Conservation (phyloP, 2,329 filamentous ascomycete genomes). For the Parasarocladium wereldwijsianum region DNA sequence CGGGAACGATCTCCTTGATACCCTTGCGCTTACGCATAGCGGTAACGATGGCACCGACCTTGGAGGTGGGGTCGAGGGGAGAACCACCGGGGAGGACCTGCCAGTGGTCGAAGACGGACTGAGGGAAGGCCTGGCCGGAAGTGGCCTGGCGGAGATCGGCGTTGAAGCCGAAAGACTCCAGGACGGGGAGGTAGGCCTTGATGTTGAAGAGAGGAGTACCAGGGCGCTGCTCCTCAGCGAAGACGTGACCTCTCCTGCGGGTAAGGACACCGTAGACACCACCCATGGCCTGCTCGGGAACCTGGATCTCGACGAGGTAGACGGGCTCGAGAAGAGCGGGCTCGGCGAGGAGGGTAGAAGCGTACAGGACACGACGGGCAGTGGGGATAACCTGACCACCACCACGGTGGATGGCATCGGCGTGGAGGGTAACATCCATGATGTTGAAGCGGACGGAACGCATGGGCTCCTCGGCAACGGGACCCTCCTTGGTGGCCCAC, state of each 20-base stretch:
- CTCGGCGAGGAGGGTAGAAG: slow-evolving; percentile 77
- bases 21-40: slow-evolving; percentile 98
- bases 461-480: slow-evolving; percentile 96
- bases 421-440: slow-evolving; percentile 97
- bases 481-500: slow-evolving; percentile 97
- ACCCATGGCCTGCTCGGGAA: slow-evolving; percentile 97
- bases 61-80: slow-evolving; percentile 67
- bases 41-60: slow-evolving; percentile 70
- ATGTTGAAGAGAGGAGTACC: slow-evolving; percentile 99
- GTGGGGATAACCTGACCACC: slow-evolving; percentile 98
- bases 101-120: slow-evolving; percentile 98
- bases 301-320: slow-evolving; percentile 98
- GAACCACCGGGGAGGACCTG: slow-evolving; percentile 90
- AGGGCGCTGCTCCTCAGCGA: slow-evolving; percentile 93
- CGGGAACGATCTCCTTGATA: slow-evolving; percentile 91
- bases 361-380: slow-evolving; percentile 93
- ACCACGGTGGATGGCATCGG: slow-evolving; percentile 99
- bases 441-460: slow-evolving; percentile 96
- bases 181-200: slow-evolving; percentile 93
- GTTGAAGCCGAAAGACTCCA: slow-evolving; percentile 99
- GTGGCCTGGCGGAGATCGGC: slow-evolving; percentile 88
- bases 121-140: slow-evolving; percentile 96
- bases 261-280: slow-evolving; percentile 99
- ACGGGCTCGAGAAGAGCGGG: slow-evolving; percentile 91
- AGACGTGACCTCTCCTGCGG: slow-evolving; percentile 96